These are phyloP conservation scores for Zhuliangozyma blackwelliae DNA, from an alignment of 1,139 yeast species.

Conservation along the genomic window DNA sequence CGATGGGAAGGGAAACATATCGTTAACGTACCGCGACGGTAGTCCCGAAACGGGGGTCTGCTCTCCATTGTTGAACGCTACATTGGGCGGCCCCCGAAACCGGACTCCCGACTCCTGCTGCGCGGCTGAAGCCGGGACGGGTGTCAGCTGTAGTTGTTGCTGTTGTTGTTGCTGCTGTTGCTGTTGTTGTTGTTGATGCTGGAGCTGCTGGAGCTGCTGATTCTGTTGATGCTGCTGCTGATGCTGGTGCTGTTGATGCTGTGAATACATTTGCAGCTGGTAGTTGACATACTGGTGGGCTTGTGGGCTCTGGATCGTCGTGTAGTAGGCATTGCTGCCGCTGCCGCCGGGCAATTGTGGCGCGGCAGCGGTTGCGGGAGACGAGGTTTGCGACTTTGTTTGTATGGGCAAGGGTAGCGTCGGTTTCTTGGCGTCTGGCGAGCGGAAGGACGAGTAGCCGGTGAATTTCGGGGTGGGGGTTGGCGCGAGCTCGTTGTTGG, in stretches of 20 bases:
- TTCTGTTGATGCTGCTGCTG: conserved; percentile 4
- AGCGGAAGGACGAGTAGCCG: conserved; percentile 29
- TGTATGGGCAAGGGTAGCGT: conserved; percentile 38
- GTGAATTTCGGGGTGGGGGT: conserved; percentile 13
- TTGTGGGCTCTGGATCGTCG: conserved; percentile 8
- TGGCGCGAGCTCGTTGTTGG: conserved; percentile 5
- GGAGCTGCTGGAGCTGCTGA: conserved; percentile 9
- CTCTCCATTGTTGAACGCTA: conserved; percentile 27
- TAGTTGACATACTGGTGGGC: conserved; percentile 2
- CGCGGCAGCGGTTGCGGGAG: conserved; percentile 43
- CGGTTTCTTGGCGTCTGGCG: conserved; percentile 37
- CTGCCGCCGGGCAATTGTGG: conserved; percentile 27
- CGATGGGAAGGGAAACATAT: conserved; percentile 53
- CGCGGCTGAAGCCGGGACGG: conserved; percentile 7
- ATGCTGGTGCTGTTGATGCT: conserved; percentile 10
- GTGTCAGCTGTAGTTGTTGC: conserved; percentile 5
- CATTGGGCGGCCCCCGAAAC: conserved; percentile 5
- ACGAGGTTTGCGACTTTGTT: conserved; percentile 38
- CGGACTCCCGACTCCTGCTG: conserved; percentile 7
- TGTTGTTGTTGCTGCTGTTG: conserved; percentile 3
- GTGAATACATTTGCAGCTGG: conserved; percentile 15
- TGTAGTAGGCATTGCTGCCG: conserved; percentile 3
- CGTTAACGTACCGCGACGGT: conserved; percentile 41
- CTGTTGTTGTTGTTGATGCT: conserved; percentile 10
- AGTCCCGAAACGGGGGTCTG: conserved; percentile 50